Base-by-base conservation (phyloP, 768 basidiomycete genomes). In the Amanita inopinata region DNA sequence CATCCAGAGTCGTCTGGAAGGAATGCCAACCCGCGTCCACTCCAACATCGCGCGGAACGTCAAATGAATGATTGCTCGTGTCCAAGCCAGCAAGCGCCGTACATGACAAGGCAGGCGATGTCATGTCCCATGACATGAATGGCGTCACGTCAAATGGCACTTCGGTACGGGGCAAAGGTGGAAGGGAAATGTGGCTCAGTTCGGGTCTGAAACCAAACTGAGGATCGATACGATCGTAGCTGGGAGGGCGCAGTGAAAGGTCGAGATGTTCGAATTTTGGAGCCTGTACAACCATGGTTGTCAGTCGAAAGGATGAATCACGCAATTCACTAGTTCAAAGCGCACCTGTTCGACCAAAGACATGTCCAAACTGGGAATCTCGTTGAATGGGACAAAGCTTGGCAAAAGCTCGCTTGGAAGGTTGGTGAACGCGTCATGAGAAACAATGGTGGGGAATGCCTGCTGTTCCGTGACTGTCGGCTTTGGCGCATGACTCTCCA, bases 21-120 rank as follows among this genome's bases (percentile, higher is more conserved):
- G 43, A 34, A 27, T 44, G 28, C 43, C 43, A 44, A n/a, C 20
- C 43, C 3, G 33, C 34, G 19, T 44, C 34, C 28, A 44, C 4
- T n/a, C 43, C 43, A 2, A 33, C 14, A 14, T 31, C 35, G 9
- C 22, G 41, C 12, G 35, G 6, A 20, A n/a, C 35, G 30, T 17
- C 11, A 28, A 7, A 2, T 9, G 28, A 3, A 2, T 14, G 25
- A 9, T 44, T 34, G 19, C 20, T 22, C 5, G 19, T 30, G 8
- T 30, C 14, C 41, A 31, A 44, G 1, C 18, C 24, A 8, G 33
- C 32, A 28, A 15, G 37, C 14, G 24, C 23, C 18, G 11, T 27
- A 22, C 22, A 10, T 10, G 24, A 17, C 9, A 17, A 2, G 25
- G 17, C 11, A 20, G 30, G 11, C 6, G 39, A 20, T 10, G 27